Evolutionary conservation across 2,329 filamentous ascomycete species (phyloP).

Genomic region (Pseudofabraea citricarpa): DNA sequence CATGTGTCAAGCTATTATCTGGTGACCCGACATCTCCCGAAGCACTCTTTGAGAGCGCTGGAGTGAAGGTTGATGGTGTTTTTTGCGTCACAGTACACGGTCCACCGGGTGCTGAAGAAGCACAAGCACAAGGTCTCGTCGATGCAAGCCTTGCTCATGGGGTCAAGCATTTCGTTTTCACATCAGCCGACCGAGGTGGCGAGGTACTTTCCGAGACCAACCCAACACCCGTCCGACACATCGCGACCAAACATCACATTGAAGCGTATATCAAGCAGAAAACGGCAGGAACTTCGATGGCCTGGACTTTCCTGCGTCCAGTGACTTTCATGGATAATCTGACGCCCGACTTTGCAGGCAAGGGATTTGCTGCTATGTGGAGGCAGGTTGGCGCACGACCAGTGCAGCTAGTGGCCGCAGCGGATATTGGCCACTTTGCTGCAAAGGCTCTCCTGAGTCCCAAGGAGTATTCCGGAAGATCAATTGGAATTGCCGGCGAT

Average conservation of each 20-base stretch:
- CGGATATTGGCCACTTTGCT: slow-evolving; percentile 42
- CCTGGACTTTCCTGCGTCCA: slow-evolving; percentile 52
- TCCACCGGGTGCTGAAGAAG: slow-evolving; percentile 34
- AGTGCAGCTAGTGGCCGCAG: slow-evolving; percentile 37
- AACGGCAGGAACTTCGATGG: slow-evolving; percentile 33
- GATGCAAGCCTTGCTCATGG: slow-evolving; percentile 50
- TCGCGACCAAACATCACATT: slow-evolving; percentile 55
- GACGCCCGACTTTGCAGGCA: slow-evolving; percentile 19
- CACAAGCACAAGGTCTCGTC: slow-evolving; percentile 53
- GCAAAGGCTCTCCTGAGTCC: slow-evolving; percentile 37
- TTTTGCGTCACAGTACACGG: slow-evolving; percentile 40
- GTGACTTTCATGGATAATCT: slow-evolving; percentile 51
- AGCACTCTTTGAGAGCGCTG: slow-evolving; percentile 40
- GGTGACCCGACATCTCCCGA: slow-evolving; percentile 45
- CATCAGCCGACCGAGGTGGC: slow-evolving; percentile 59
- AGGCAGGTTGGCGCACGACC: slow-evolving; percentile 22
- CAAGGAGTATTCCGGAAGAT: slow-evolving; percentile 31
- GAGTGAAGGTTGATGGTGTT: slow-evolving; percentile 44
- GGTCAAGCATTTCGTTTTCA: slow-evolving; percentile 59
- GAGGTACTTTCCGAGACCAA: slow-evolving; percentile 42
- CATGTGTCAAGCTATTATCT: slow-evolving; percentile 44
- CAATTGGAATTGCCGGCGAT: slow-evolving; percentile 40
- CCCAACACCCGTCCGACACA: slow-evolving; percentile 55
- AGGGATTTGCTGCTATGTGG: slow-evolving; percentile 22
- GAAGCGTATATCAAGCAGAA: slow-evolving; percentile 51